Evolutionary conservation across 2,329 filamentous ascomycete genomes (phyloP), one percentile per base, ranked within the genome.

Genomic region (Arthrobotrys iridis): DNA sequence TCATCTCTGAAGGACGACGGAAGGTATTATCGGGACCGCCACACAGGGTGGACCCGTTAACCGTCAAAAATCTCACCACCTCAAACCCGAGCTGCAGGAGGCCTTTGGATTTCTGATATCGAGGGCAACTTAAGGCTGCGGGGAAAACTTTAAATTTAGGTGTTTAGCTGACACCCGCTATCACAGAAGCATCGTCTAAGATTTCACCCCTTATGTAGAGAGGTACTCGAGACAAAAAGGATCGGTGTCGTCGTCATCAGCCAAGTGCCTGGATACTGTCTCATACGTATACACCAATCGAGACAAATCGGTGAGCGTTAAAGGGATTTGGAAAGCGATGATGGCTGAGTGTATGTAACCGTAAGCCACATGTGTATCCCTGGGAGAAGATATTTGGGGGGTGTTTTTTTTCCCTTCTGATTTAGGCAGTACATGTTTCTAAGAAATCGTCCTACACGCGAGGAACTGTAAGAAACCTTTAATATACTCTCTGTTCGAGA

Each of bases 31-130:
- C 50, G 50, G 50, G 3, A 2, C 2, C 1, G 30, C 50, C 24
- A 28, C 50, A 52, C 26, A 30, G 13, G 5, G 46, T 26, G 26
- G n/a, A 11, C n/a, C 50, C 50, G 30, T 37, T 55, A 28, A 11
- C n/a, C 35, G 30, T 24, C 60, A 37, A 30, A n/a, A 50, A 35
- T 64, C 37, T 41, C 35, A 40, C 52, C 18, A 26, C 37, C 26
- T 41, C 52, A 67, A 70, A 62, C 57, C 45, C 26, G 55, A 55
- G 28, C 8, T 62, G 65, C 55, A 43, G 40, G 65, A 62, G 64
- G 48, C 33, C 46, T 57, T 43, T 24, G 37, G 30, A 18, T 35
- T 35, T 37, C 30, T 24, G 18, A 11, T 24, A 37, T 55, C 50
- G 43, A 33, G 20, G 28, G 4, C 1, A 52, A 35, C 10, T 10